Evolutionary conservation across 2,329 filamentous ascomycete genomes (phyloP).

Genomic region (Eutypella sp.): DNA sequence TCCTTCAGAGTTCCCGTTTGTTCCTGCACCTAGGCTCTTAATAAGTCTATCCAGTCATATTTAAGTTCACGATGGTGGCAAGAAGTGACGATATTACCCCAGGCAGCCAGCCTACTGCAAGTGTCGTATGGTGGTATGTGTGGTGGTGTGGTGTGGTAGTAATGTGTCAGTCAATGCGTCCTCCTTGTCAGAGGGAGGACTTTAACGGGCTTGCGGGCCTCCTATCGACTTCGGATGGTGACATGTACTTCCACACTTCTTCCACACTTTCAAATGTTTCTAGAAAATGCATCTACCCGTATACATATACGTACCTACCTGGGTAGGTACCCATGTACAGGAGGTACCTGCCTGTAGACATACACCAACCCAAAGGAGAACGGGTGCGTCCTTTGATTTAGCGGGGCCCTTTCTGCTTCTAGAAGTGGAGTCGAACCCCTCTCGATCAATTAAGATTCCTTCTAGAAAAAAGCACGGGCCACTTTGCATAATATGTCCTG

Average conservation of each 20-base stretch:
- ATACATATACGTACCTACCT: not conserved
- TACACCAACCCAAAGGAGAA: not conserved
- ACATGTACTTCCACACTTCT: no score
- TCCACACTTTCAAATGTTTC: no score
- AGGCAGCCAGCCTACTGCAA: not conserved
- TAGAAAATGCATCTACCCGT: no score
- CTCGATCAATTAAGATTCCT: not conserved
- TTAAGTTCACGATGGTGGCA: not conserved
- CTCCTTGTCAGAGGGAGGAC: no score
- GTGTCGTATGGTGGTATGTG: no score
- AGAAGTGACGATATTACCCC: not conserved
- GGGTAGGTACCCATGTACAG: not conserved
- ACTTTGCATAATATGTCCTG: no score
- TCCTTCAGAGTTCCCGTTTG: no score
- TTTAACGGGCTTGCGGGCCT: no score
- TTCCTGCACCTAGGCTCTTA: no score
- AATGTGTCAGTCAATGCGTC: no score
- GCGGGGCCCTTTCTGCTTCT: not conserved
- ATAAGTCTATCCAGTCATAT: not conserved
- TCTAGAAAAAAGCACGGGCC: not conserved
- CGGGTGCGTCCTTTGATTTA: not conserved
- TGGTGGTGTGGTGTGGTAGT: no score
- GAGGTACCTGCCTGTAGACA: not conserved
- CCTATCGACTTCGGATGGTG: no score
- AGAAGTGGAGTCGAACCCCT: not conserved